These are phyloP conservation scores for Lodderomyces jiufengensis DNA, from an alignment of 1,139 yeast species.

Conservation along the genomic window DNA sequence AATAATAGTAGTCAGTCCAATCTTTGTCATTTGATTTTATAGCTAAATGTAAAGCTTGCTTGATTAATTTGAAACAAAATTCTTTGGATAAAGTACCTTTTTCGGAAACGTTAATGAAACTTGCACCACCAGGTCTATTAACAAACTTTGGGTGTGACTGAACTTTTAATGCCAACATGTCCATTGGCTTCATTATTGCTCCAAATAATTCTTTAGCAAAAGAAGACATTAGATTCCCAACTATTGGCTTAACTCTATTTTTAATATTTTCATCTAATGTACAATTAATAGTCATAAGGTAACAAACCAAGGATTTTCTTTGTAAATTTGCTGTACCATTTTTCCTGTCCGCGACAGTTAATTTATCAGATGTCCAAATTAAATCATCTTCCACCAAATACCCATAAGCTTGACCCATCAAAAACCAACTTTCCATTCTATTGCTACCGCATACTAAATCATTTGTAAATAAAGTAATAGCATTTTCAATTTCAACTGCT, in stretches of 20 bases:
- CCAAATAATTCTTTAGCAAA: conserved; percentile 62
- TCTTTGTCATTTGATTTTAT: conserved; percentile 41
- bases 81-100: conserved; percentile 22
- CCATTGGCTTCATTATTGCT: conserved; percentile 66
- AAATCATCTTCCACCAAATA: conserved; percentile 82
- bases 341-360: conserved; percentile 63
- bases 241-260: conserved; percentile 25
- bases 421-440: conserved; percentile 82
- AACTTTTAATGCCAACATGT: conserved; percentile 48
- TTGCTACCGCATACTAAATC: conserved; percentile 67
- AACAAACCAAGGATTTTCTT: conserved; percentile 68
- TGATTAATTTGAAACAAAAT: conserved; percentile 33
- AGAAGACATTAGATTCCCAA: conserved; percentile 51
- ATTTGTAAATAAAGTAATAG: conserved; percentile 58
- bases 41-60: conserved; percentile 43
- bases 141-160: conserved; percentile 34
- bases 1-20: conserved; percentile 62
- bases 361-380: conserved; percentile 85
- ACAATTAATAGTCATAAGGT: conserved; percentile 68
- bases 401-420: conserved; percentile 79
- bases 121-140: conserved; percentile 22
- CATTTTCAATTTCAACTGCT: conserved; percentile 74
- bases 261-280: conserved; percentile 24
- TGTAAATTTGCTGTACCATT: conserved; percentile 61
- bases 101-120: conserved; percentile 22